Evolutionary conservation across 179 eudicot species (phyloP).

Genomic region (Silene noctiflora): DNA sequence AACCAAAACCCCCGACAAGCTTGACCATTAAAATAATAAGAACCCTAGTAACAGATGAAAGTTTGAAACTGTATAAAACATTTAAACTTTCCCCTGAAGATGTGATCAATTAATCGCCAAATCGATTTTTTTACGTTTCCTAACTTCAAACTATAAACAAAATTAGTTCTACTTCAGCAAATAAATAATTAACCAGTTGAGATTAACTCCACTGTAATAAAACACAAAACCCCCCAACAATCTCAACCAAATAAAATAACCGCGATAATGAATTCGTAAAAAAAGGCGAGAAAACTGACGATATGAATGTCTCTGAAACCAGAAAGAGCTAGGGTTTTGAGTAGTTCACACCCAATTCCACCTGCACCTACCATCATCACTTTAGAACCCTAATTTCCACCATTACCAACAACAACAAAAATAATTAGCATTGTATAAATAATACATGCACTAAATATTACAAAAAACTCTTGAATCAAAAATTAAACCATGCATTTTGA

Average conservation of each 20-base stretch:
- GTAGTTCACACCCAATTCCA: slow-evolving; percentile 97
- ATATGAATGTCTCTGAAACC: slow-evolving; percentile 87
- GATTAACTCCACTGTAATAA: background rate
- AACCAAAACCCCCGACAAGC: background rate
- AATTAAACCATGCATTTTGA: background rate
- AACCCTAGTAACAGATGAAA: background rate
- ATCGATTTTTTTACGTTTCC: background rate
- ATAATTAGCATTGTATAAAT: background rate
- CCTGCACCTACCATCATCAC: slow-evolving; percentile 98
- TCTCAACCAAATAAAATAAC: no score
- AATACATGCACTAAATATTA: background rate
- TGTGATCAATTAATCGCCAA: background rate
- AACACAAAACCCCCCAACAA: slow-evolving; percentile 16
- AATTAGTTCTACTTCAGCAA: background rate
- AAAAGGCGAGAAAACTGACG: slow-evolving; percentile 46
- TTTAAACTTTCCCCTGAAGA: background rate
- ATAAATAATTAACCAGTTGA: background rate
- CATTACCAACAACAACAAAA: background rate
- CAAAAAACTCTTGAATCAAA: background rate
- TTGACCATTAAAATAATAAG: background rate
- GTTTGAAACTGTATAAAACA: background rate
- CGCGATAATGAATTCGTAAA: no score
- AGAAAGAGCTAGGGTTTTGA: slow-evolving; percentile 93
- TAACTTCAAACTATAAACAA: background rate
- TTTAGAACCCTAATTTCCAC: slow-evolving; percentile 34